Base-by-base conservation (phyloP, 352 stramenopile species). In the Phytophthora nicotianae region DNA sequence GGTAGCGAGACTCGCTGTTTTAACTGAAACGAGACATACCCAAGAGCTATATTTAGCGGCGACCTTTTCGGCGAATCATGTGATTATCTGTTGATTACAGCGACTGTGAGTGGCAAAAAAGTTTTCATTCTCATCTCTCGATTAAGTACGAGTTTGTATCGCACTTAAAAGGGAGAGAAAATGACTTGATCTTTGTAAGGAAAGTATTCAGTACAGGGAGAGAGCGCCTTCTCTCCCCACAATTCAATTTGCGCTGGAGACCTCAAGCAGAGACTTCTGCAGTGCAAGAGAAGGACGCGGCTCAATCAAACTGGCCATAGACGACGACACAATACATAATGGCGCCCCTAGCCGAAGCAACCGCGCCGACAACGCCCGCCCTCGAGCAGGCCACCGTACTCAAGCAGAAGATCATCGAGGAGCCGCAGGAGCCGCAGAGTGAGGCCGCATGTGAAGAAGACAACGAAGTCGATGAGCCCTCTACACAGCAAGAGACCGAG, bases 261-360 rank as follows among this genome's bases (percentile, higher is more conserved):
- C 26, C 53, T 20, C 52, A 65, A 66, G 50, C 20, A 3, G 50
- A 54, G 27, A 56, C 45, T 5, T 56, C 35, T 49, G 10, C 21
- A 35, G 62, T 21, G 55, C 23, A 24, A 75, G 51, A 75, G 53
- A 75, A 29, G 32, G 51, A 58, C 58, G 32, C 33, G 20, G 16
- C 29, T 14, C 24, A 35, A 35, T 35, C 49, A 58, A 67, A 72
- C 58, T 65, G 64, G 51, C 51, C 58, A 62, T 61, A 70, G 55
- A 59, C 60, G 24, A 73, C 53, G 13, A 56, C 37, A 58, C 62
- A 65, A 59, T 57, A 65, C 42, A 40, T 19, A 26, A 79, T 79
- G 68, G 68, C 64, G 29, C 72, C 63, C 5, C 60, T 75, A 33
- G 47, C 66, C 42, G 72, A 79, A 74, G 58, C 49, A n/a, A 35